Evolutionary conservation across 306 rosid genomes (phyloP), one percentile per base, ranked within the genome.

Genomic region (Trifolium subterraneum): DNA sequence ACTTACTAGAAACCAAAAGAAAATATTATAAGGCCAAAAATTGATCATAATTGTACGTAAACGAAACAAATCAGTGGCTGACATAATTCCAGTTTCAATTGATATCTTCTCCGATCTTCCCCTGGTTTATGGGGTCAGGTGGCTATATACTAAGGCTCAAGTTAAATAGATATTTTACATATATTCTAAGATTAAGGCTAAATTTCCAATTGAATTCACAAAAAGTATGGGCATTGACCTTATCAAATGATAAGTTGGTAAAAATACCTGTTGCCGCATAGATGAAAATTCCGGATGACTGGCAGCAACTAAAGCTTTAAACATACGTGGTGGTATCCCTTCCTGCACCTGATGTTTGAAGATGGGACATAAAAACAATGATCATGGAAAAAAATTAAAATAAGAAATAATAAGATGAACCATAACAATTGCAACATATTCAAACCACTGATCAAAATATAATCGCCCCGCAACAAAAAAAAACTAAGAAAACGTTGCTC

Each of bases 241-340:
- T 29, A 29, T 29, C 33, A 14, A 8, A 15, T 38, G 48, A 72
- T 60, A 68, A 79, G 69, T 72, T 65, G 55, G 45, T 70, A 61
- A 56, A 74, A 29, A 58, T 83, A 92, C 99, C 99, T 94, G 99
- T 80, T 94, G 99, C 65, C 97, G 85, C 87, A 85, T 84, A 65
- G 99, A 80, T 44, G 99, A 92, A 86, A 94, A 94, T 80, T 94
- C 99, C 39, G 99, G 97, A 85, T 94, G 99, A 77, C 93, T 88
- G 47, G 97, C 92, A 71, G 99, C 96, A 78, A 94, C 92, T 74
- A 94, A 85, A 19, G 96, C 73, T 84, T 94, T 94, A 85, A 95
- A 92, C 99, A 95, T 95, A 1, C 87, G 89, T 38, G 97, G 97
- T 33, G 87, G 91, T 84, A 92, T 88, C 52, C 98, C 96, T 86